Conservation (phyloP, 2,329 filamentous ascomycete species). For the Cladosporium sp. region DNA sequence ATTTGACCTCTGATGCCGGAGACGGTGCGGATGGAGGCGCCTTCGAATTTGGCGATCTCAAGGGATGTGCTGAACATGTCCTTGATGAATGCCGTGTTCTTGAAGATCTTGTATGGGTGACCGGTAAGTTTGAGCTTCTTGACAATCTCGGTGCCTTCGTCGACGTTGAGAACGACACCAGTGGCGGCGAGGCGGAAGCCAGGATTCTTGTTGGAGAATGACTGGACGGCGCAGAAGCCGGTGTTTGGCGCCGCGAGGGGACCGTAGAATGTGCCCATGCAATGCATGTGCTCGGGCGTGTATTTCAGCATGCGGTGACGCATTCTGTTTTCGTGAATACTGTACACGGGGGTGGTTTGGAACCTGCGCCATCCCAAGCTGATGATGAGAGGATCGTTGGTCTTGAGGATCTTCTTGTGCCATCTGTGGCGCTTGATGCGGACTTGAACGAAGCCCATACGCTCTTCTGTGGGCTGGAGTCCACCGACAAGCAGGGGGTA, state of each 20-base stretch:
- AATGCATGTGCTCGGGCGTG: constrained; percentile 99
- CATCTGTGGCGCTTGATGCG: constrained; percentile 96
- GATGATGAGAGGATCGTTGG: constrained; percentile 95
- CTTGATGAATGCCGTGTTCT: constrained; percentile 98
- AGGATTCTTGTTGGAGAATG: constrained; percentile 78
- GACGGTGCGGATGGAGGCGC: constrained; percentile 91
- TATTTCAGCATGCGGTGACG: constrained; percentile 98
- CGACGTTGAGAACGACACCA: constrained; percentile 88
- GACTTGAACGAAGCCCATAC: constrained; percentile 93
- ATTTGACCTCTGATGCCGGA: constrained; percentile 95
- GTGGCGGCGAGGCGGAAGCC: constrained; percentile 95
- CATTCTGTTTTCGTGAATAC: constrained; percentile 88
- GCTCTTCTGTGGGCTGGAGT: constrained; percentile 88
- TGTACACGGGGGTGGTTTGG: constrained; percentile 90
- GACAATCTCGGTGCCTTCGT: constrained; percentile 95
- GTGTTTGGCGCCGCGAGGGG: constrained; percentile 95
- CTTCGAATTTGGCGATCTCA: constrained; percentile 98
- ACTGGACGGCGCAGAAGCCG: constrained; percentile 91
- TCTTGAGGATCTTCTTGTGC: constrained; percentile 99
- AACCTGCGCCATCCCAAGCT: constrained; percentile 95
- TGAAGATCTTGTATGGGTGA: constrained; percentile 95
- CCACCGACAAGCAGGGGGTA: constrained; percentile 88
- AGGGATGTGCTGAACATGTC: constrained; percentile 95
- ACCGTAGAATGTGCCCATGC: constrained; percentile 93
- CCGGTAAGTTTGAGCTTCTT: constrained; percentile 99